Evolutionary conservation across 805 yeast genomes (phyloP).

Genomic region (Starmerella bombi): DNA sequence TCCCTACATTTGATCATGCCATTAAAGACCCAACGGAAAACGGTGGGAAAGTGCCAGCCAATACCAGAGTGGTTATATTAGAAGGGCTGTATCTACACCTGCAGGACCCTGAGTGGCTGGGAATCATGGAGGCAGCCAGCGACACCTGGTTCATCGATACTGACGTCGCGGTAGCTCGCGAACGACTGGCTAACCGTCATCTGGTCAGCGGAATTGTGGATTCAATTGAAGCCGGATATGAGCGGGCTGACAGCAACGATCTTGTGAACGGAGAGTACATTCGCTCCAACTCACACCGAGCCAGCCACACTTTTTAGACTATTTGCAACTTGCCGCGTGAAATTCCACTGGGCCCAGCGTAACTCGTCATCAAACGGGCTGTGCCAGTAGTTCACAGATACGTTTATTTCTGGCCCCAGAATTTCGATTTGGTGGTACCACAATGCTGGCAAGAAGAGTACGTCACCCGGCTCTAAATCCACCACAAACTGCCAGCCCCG

Average conservation of each 20-base stretch:
- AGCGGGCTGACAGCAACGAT: constrained; percentile 38
- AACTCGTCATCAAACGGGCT: constrained; percentile 20
- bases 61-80: constrained; percentile 43
- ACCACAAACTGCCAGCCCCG: constrained; percentile 22
- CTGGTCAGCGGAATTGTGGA: constrained; percentile 29
- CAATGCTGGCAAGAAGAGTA: constrained; percentile 30
- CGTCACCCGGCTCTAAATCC: constrained; percentile 28
- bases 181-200: constrained; percentile 58
- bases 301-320: constrained; percentile 7
- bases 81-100: constrained; percentile 69
- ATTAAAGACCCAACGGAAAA: constrained; percentile 50
- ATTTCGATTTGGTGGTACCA: constrained; percentile 33
- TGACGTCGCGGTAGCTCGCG: constrained; percentile 34
- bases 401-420: constrained; percentile 12
- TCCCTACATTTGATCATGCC: constrained; percentile 66
- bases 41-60: constrained; percentile 36
- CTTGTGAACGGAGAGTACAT: constrained; percentile 43
- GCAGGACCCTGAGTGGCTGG: constrained; percentile 45
- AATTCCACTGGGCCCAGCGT: constrained; percentile 26
- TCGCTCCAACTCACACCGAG: constrained; percentile 23
- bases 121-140: constrained; percentile 31
- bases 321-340: constrained; percentile 17
- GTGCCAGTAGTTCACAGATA: constrained; percentile 29
- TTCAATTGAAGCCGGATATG: constrained; percentile 27
- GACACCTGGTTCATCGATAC: constrained; percentile 38